Evolutionary conservation across 352 stramenopile species (phyloP).

Genomic region (Phytophthora rubi): DNA sequence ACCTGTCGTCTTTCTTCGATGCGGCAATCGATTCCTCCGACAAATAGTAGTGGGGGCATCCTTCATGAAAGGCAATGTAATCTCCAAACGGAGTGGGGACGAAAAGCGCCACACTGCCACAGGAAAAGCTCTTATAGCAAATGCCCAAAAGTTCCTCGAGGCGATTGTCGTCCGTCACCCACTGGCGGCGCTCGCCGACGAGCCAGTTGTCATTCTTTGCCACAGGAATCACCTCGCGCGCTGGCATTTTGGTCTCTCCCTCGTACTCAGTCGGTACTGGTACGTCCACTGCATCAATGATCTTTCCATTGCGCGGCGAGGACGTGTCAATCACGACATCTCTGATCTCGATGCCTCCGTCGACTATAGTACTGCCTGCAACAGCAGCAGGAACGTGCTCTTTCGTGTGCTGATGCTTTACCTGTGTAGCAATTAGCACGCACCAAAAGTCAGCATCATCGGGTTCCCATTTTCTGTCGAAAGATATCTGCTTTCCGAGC

Average conservation of each 20-base stretch:
- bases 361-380: slow-evolving; percentile 25
- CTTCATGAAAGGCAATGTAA: slow-evolving; percentile 89
- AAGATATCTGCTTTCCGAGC: slow-evolving; percentile 6
- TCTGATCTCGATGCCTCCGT: slow-evolving; percentile 37
- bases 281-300: slow-evolving; percentile 2
- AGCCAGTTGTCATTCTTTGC: slow-evolving; percentile 46
- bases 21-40: slow-evolving; percentile 81
- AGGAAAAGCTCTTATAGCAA: slow-evolving; percentile 85
- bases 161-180: slow-evolving; percentile 64
- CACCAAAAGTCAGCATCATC: slow-evolving; percentile 7
- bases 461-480: neutral
- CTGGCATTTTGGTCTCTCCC: slow-evolving; percentile 32
- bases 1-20: slow-evolving; percentile 67
- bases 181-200: slow-evolving; percentile 47
- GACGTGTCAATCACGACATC: slow-evolving; percentile 46
- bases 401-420: slow-evolving; percentile 27
- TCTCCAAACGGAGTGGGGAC: slow-evolving; percentile 82
- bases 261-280: slow-evolving; percentile 11
- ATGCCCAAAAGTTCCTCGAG: slow-evolving; percentile 80
- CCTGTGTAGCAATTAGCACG: slow-evolving; percentile 14
- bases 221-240: slow-evolving; percentile 32
- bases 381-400: slow-evolving; percentile 15
- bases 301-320: slow-evolving; percentile 29
- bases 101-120: slow-evolving; percentile 75
- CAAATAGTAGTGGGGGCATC: slow-evolving; percentile 82